These are phyloP conservation scores for Leishmania braziliensis DNA, from an alignment of 208 protist species.

Conservation along the genomic window DNA sequence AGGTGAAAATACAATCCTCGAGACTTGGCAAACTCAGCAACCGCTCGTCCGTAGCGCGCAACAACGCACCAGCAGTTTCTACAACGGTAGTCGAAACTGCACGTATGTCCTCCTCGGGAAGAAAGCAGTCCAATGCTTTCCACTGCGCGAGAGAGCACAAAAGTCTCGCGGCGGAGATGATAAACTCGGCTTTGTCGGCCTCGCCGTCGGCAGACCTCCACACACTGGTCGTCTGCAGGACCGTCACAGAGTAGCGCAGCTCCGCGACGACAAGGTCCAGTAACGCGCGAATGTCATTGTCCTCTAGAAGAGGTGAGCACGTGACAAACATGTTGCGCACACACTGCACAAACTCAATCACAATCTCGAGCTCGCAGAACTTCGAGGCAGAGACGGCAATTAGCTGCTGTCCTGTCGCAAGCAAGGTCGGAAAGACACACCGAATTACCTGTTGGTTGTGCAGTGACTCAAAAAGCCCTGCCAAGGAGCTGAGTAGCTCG, in stretches of 20 bases:
- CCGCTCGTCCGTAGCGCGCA: conserved; percentile 60
- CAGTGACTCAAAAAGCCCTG: conserved; percentile 56
- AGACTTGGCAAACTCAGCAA: conserved; percentile 55
- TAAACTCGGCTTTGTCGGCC: conserved; percentile 51
- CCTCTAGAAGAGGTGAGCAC: conserved; percentile 43
- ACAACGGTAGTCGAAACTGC: conserved; percentile 42
- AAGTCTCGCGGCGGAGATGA: conserved; percentile 49
- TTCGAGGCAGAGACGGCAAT: conserved; percentile 25
- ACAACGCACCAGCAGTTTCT: conserved; percentile 44
- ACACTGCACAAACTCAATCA: conserved; percentile 40
- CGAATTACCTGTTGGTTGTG: conserved; percentile 44
- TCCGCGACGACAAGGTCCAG: conserved; percentile 39
- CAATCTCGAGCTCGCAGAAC: conserved; percentile 47
- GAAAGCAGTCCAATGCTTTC: conserved; percentile 70
- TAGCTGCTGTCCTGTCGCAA: conserved; percentile 27
- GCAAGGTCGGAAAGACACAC: conserved; percentile 34
- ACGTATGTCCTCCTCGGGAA: conserved; percentile 45
- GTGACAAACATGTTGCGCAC: conserved; percentile 53
- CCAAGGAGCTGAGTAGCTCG: conserved; percentile 34
- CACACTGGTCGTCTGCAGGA: conserved; percentile 21
- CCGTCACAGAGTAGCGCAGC: conserved; percentile 19
- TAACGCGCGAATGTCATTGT: conserved; percentile 36
- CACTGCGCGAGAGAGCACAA: conserved; percentile 65
- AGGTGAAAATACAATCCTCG: conserved; percentile 61
- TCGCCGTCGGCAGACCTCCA: conserved; percentile 51